These are phyloP conservation scores for Hymenoscyphus repandus DNA, from an alignment of 2,329 filamentous ascomycete species.

Conservation along the genomic window DNA sequence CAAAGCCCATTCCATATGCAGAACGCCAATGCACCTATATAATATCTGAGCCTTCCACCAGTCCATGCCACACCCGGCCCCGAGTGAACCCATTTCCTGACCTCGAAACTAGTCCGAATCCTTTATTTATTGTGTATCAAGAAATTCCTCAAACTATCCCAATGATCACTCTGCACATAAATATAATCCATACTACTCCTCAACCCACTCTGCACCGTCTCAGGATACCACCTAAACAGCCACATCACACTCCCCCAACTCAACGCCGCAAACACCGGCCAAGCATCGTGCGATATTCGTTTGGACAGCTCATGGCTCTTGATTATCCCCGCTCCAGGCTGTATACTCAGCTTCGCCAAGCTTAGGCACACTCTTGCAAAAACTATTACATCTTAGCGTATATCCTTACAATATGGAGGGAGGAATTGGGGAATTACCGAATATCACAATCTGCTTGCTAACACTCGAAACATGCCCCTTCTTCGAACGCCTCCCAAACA, in stretches of 20 bases:
- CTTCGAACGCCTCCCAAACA: slow-evolving; percentile 68
- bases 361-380: slow-evolving; percentile 87
- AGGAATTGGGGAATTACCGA: slow-evolving; percentile 38
- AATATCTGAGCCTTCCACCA: neutral
- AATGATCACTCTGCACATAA: slow-evolving; percentile 82
- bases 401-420: neutral
- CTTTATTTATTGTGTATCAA: slow-evolving; percentile 72
- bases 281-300: slow-evolving; percentile 64
- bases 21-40: neutral
- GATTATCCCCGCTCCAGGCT: slow-evolving; percentile 50
- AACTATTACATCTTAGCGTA: slow-evolving; percentile 39
- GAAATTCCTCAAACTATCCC: slow-evolving; percentile 81
- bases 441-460: slow-evolving; percentile 96
- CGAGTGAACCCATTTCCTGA: neutral
- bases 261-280: slow-evolving; percentile 85
- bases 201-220: slow-evolving; percentile 85
- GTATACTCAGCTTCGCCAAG: slow-evolving; percentile 75
- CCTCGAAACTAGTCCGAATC: too few species aligned
- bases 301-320: slow-evolving; percentile 39
- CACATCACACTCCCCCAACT: slow-evolving; percentile 97
- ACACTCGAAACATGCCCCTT: slow-evolving; percentile 72
- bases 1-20: neutral
- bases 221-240: slow-evolving; percentile 86
- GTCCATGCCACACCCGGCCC: neutral
- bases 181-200: slow-evolving; percentile 97